phyloP scores from a whole-genome alignment of 331 rosid genomes.

The Phaseolus coccineus region DNA sequence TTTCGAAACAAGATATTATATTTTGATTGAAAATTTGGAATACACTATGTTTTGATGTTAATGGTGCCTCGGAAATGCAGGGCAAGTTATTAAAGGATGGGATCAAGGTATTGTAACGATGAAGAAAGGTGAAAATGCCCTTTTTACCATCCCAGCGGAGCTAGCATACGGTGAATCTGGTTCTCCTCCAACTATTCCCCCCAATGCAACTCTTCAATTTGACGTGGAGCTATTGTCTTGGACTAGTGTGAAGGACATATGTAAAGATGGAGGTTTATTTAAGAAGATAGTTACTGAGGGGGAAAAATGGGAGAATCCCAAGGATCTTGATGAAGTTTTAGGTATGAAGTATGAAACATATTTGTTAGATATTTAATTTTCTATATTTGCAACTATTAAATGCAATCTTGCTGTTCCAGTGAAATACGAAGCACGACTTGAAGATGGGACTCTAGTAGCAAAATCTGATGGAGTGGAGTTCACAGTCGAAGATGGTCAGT shows the following conservation, averaged over 20 bases:
- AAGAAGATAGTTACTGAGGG: slow-evolving; percentile 75
- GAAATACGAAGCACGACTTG: slow-evolving; percentile 67
- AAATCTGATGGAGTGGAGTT: slow-evolving; percentile 76
- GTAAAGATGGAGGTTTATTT: slow-evolving; percentile 82
- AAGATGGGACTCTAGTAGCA: slow-evolving; percentile 65
- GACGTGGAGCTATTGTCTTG: slow-evolving; percentile 79
- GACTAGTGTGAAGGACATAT: slow-evolving; percentile 76
- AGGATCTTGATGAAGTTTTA: slow-evolving; percentile 77
- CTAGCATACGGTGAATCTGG: slow-evolving; percentile 81
- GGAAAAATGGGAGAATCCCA: slow-evolving; percentile 85
- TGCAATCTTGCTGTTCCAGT: slow-evolving; percentile 52
- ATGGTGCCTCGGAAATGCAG: slow-evolving; percentile 48
- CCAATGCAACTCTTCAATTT: slow-evolving; percentile 75
- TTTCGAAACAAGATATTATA: not conserved
- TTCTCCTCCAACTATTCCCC: slow-evolving; percentile 80
- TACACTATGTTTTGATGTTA: not conserved
- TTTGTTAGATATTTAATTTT: not conserved
- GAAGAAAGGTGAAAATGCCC: slow-evolving; percentile 79
- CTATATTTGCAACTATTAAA: not conserved
- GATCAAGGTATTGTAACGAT: slow-evolving; percentile 75
- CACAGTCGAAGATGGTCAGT: slow-evolving; percentile 66
- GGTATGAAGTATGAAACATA: slow-evolving; percentile 43
- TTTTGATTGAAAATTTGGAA: not conserved
- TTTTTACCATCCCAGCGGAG: slow-evolving; percentile 76
- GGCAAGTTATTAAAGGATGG: slow-evolving; percentile 91